Evolutionary conservation across 495 filamentous ascomycete genomes (phyloP).

Genomic region (Neurospora sp.): DNA sequence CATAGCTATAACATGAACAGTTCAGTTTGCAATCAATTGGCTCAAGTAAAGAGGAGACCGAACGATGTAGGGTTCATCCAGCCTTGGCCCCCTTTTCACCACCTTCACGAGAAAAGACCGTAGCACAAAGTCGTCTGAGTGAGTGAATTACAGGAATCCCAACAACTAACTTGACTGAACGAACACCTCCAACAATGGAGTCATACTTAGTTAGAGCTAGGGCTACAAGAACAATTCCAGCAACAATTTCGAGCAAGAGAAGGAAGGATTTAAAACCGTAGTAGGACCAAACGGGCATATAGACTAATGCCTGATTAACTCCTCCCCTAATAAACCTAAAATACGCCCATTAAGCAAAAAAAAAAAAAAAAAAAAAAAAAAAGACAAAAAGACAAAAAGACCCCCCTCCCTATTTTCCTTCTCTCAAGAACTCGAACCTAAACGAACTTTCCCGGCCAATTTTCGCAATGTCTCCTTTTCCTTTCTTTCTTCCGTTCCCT

Average conservation of each 20-base stretch:
- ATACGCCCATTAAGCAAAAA: not conserved
- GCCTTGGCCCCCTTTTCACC: too few species aligned
- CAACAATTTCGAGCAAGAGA: not conserved
- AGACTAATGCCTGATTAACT: not conserved
- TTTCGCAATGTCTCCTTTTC: not conserved
- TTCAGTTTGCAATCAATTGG: too few species aligned
- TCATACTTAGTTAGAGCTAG: too few species aligned
- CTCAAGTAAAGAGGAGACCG: too few species aligned
- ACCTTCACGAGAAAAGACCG: too few species aligned
- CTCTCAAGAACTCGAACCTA: not conserved
- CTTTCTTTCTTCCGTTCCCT: not conserved
- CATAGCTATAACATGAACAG: too few species aligned
- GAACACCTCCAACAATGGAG: too few species aligned
- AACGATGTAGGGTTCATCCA: too few species aligned
- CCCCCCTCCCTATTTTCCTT: not conserved
- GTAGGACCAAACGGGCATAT: not conserved
- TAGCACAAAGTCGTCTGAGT: too few species aligned
- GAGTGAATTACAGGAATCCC: too few species aligned
- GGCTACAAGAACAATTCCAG: not conserved
- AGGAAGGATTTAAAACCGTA: not conserved
- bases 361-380: too few species aligned
- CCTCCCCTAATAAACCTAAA: not conserved
- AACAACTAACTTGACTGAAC: too few species aligned
- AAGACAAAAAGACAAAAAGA: not conserved
- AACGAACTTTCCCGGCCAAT: not conserved